Conservation (phyloP, 345 rosid genomes). For the Citrus medica region DNA sequence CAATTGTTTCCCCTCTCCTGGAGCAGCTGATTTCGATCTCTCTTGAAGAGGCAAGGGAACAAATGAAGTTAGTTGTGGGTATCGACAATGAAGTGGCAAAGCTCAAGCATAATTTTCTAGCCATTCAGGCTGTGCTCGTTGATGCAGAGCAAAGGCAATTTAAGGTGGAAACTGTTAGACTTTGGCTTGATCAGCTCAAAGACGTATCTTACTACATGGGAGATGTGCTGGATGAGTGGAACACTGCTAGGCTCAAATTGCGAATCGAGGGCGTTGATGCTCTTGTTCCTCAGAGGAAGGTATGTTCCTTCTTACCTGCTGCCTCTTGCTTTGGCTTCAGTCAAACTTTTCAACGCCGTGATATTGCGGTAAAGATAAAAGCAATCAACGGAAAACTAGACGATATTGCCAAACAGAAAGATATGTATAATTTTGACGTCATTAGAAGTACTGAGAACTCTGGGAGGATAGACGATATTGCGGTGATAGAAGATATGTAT, state of each 20-base stretch:
- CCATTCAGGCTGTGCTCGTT: background rate
- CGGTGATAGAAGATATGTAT: background rate
- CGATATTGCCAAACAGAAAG: background rate
- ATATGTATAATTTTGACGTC: background rate
- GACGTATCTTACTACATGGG: constrained; percentile 4
- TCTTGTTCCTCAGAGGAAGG: background rate
- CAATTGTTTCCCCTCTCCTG: background rate
- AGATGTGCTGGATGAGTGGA: constrained; percentile 12
- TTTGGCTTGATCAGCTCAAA: background rate
- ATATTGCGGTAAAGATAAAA: background rate
- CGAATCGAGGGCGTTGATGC: background rate
- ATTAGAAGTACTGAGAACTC: background rate
- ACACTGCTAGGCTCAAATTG: constrained; percentile 3
- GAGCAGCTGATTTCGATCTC: background rate
- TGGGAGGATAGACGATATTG: background rate
- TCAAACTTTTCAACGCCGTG: background rate
- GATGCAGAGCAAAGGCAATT: constrained; percentile 4
- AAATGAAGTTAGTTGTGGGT: background rate
- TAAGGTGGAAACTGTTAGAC: background rate
- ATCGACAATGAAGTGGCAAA: background rate
- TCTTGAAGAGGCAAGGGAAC: background rate
- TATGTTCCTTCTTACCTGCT: background rate
- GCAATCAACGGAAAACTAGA: background rate
- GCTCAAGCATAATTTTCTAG: background rate
- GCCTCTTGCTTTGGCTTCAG: background rate